Base-by-base conservation (phyloP, 768 basidiomycete genomes). In the Tricholoma sp. region DNA sequence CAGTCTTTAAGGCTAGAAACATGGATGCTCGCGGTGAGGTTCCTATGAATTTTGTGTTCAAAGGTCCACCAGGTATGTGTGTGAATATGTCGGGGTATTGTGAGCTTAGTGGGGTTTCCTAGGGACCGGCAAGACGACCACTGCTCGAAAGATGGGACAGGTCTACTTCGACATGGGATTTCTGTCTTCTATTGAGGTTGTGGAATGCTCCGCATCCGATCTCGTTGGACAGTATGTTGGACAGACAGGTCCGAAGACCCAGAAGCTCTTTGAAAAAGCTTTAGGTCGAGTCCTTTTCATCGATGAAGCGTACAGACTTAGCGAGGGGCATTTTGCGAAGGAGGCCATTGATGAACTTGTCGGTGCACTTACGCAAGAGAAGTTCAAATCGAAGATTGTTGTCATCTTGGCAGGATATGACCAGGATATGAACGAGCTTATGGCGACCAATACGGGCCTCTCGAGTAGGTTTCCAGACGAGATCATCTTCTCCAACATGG, bases 331-430 rank as follows among this genome's bases (percentile, higher is more conserved):
- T 0, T 89, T 86, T 60, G 84, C 85, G 1, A 76, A 85, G 64
- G 88, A 89, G 66, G 88, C 87, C 6, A 78, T 86, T 29, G 88
- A 89, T 65, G 88, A 89, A 61, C 66, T 89, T 24, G 87, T 88
- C 8, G 79, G 79, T 6, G 65, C 83, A 1, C 72, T 89, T 57
- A 89, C 87, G 0, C 74, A 83, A 43, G 78, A 82, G 2, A 71
- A 67, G 41, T 89, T 78, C 71, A 76, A 76, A 60, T 72, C 75
- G 18, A 86, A 86, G 62, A 67, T 89, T 27, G 74, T 89, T 31
- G 80, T 88, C 56, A 81, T 89, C 55, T 75, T 89, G 2, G 86
- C 86, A 10, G 87, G 87, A 3, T 89, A 89, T 61, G 84, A 86
- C 57, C 56, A 79, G 11, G 83, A 88, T 51, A 88, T 89, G 74